Evolutionary conservation across 495 filamentous ascomycete genomes (phyloP).

Genomic region (Staphylotrichum tortipilum): DNA sequence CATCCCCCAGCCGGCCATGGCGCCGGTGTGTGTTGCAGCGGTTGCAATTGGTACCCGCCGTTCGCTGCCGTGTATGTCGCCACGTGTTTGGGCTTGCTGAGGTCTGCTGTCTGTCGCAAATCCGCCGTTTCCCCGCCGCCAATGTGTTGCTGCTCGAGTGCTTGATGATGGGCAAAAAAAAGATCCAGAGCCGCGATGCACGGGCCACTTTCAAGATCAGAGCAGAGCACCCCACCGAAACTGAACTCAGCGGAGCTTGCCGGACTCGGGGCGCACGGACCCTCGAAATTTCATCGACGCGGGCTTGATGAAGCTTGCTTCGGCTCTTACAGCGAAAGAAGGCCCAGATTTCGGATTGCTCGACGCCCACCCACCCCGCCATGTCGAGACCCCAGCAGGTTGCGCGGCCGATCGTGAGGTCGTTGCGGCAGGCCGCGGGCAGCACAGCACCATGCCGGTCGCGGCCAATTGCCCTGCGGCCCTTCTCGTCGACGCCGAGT

Average conservation of each 20-base stretch:
- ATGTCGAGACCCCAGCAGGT: constrained; percentile 66
- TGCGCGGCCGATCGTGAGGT: constrained; percentile 57
- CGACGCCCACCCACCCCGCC: constrained; percentile 18
- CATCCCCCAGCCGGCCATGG: constrained; percentile 37
- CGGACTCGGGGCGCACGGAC: constrained; percentile 8
- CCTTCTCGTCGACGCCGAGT: constrained; percentile 37
- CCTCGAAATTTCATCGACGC: constrained; percentile 6
- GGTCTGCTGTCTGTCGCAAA: not conserved
- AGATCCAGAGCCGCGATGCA: constrained; percentile 22
- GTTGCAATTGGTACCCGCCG: not conserved
- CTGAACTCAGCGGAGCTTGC: constrained; percentile 15
- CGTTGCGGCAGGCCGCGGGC: constrained; percentile 42
- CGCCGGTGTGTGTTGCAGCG: constrained; percentile 7
- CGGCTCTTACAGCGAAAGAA: not conserved
- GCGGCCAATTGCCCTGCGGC: constrained; percentile 31
- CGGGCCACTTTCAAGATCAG: constrained; percentile 13
- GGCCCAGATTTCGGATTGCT: constrained; percentile 10
- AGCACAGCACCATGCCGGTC: constrained; percentile 23
- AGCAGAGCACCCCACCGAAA: no score
- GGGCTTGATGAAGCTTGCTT: not conserved
- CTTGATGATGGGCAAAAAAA: constrained; percentile 17
- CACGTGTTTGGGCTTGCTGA: not conserved
- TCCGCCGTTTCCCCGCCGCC: not conserved
- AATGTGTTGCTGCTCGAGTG: no score
- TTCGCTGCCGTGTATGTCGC: no score